Conservation (phyloP, 163 green algal genomes). For the Scenedesmus sp. region DNA sequence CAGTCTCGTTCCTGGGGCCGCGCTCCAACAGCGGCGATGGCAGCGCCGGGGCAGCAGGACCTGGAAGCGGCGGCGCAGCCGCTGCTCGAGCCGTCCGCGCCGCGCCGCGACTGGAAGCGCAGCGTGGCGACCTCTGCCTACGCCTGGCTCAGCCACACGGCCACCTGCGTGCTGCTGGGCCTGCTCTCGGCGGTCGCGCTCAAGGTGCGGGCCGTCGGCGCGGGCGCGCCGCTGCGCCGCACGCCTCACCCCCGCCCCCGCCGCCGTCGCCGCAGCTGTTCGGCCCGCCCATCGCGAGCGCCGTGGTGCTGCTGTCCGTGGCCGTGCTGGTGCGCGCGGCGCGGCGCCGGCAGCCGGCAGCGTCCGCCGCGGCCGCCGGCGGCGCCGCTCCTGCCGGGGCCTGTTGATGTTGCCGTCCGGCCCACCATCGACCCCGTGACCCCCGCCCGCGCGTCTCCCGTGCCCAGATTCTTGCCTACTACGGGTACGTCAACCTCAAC, state of each 20-base stretch:
- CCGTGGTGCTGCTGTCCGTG: constrained; percentile 24
- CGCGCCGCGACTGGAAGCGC: constrained; percentile 22
- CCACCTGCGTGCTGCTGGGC: constrained; percentile 45
- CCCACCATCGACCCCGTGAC: no score
- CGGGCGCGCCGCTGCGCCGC: not conserved
- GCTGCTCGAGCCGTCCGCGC: constrained; percentile 25
- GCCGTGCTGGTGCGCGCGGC: constrained; percentile 29
- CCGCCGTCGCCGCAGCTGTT: constrained; percentile 23
- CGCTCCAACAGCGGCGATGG: no score
- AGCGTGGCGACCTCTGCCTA: constrained; percentile 22
- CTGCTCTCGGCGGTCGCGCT: constrained; percentile 32
- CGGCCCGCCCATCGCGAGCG: constrained; percentile 37
- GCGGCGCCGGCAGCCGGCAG: not conserved
- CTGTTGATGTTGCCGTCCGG: constrained; percentile 9
- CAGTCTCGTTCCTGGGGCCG: no score
- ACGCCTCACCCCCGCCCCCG: not conserved
- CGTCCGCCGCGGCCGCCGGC: not conserved
- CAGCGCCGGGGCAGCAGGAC: no score
- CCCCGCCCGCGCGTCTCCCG: not conserved
- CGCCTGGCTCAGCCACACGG: constrained; percentile 44
- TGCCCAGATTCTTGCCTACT: constrained; percentile 37
- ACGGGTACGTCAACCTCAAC: constrained; percentile 42
- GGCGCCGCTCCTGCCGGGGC: not conserved
- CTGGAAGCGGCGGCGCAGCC: constrained; percentile 22
- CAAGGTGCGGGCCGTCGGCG: constrained; percentile 6